Conservation (phyloP, 768 basidiomycete species). For the Lactarius hengduanensis region DNA sequence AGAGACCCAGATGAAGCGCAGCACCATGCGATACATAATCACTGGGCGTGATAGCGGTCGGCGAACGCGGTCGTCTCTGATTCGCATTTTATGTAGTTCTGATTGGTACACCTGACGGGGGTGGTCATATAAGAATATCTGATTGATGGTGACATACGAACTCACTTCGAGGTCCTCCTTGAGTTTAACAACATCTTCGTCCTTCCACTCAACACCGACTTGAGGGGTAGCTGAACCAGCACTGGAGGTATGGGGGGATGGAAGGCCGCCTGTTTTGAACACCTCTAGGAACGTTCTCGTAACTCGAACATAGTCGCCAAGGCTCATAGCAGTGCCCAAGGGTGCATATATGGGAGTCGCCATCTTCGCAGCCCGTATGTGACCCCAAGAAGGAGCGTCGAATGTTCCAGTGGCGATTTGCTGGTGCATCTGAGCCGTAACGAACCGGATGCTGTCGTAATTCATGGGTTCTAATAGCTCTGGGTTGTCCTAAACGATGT, state of each 20-base stretch:
- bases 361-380: slow-evolving; percentile 71
- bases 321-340: slow-evolving; percentile 79
- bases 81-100: slow-evolving; percentile 57
- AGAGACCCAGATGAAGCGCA: slow-evolving; percentile 64
- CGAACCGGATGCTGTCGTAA: slow-evolving; percentile 53
- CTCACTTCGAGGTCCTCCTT: slow-evolving; percentile 59
- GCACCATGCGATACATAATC: slow-evolving; percentile 60
- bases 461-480: slow-evolving; percentile 69
- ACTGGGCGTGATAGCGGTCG: slow-evolving; percentile 53
- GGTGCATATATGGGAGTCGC: slow-evolving; percentile 83
- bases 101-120: slow-evolving; percentile 68
- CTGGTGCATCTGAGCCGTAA: slow-evolving; percentile 63
- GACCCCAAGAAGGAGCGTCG: slow-evolving; percentile 82
- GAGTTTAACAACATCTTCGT: slow-evolving; percentile 32
- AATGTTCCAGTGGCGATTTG: slow-evolving; percentile 75
- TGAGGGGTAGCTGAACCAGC: slow-evolving; percentile 29
- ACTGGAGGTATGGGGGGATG: slow-evolving; percentile 34
- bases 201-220: slow-evolving; percentile 28
- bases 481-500: slow-evolving; percentile 53
- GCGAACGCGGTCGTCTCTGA: slow-evolving; percentile 86
- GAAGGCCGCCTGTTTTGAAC: slow-evolving; percentile 47
- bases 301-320: slow-evolving; percentile 82
- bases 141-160: neutral
- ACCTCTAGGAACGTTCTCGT: slow-evolving; percentile 73
- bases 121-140: neutral